These are phyloP conservation scores for Sporothrix protearum DNA, from an alignment of 2,329 filamentous ascomycete genomes.

Conservation along the genomic window DNA sequence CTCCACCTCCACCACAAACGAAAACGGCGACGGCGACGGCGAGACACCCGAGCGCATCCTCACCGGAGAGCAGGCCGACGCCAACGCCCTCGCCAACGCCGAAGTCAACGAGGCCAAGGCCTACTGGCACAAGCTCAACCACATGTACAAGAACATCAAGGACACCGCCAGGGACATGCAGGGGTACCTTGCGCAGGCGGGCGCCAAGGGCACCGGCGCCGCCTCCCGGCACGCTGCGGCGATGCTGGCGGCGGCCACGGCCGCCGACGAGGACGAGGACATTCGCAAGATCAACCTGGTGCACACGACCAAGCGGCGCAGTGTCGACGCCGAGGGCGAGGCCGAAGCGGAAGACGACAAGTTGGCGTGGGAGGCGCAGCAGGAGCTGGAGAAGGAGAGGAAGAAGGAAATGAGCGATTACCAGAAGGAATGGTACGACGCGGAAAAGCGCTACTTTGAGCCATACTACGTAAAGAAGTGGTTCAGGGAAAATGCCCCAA, in stretches of 20 bases:
- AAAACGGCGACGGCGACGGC: neutral
- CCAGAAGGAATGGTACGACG: neutral
- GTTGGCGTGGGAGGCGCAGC: no score
- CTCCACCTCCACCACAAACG: no score
- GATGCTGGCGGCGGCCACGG: neutral
- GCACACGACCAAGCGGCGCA: constrained; percentile 5
- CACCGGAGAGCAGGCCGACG: neutral
- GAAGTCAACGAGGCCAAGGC: neutral
- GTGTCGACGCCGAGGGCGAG: neutral
- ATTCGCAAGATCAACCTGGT: neutral
- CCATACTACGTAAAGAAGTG: neutral
- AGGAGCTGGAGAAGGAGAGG: neutral
- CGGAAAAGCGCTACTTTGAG: neutral
- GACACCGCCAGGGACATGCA: neutral
- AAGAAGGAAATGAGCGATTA: neutral
- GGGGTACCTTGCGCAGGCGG: neutral
- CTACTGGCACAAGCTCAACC: constrained; percentile 5
- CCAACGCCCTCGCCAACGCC: neutral
- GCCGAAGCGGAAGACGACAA: neutral
- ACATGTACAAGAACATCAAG: neutral
- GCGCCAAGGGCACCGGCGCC: neutral
- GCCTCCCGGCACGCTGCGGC: neutral
- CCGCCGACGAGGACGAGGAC: neutral
- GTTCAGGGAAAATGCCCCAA: neutral
- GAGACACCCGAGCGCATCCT: neutral